Base-by-base conservation (phyloP, 176 grass and related monocot genomes). In the Musa troglodytarum region DNA sequence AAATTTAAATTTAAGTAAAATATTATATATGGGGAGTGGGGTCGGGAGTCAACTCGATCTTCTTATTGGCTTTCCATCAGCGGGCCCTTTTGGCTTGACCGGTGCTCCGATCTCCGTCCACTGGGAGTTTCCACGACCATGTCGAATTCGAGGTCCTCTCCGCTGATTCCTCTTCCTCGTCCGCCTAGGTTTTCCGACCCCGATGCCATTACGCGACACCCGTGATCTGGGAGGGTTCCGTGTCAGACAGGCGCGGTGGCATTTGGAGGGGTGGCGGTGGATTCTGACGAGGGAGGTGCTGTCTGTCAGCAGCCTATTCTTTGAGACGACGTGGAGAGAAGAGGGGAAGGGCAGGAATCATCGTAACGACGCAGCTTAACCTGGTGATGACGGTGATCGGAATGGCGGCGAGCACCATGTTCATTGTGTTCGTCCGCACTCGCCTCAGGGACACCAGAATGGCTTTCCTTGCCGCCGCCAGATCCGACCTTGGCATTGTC, bases 371-470 rank as follows among this genome's bases (percentile, higher is more conserved):
- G 22, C 22, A 22, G 22, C 22, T 22, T 22, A 22, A 22, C 22
- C 22, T 22, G 22, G 22, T 22, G 57, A 92, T 87, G 14, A 93
- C 84, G 77, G 88, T 91, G 58, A 76, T 89, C 20, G 88, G 95
- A 12, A 93, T 93, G 86, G 82, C 90, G 79, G 85, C 80, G 74
- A 98, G 67, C 34, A 69, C 34, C 67, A 50, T 70, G 68, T 70
- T 70, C 68, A 51, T 50, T 10, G 68, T 70, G 84, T 94, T 91
- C 80, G 86, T 99, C 49, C 91, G 95, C 82, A 79, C 88, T 9
- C 83, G 95, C 53, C 86, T 92, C 11, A 73, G 85, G 25, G 73
- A 63, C 58, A 64, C 53, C 14, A 23, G 71, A 22, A 71, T 52
- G 20, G 56, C 81, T 11, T 79, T 87, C 17, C 50, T 51, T 21